These are phyloP conservation scores for Naganishia vishniacii DNA, from an alignment of 768 basidiomycete species.

Conservation along the genomic window DNA sequence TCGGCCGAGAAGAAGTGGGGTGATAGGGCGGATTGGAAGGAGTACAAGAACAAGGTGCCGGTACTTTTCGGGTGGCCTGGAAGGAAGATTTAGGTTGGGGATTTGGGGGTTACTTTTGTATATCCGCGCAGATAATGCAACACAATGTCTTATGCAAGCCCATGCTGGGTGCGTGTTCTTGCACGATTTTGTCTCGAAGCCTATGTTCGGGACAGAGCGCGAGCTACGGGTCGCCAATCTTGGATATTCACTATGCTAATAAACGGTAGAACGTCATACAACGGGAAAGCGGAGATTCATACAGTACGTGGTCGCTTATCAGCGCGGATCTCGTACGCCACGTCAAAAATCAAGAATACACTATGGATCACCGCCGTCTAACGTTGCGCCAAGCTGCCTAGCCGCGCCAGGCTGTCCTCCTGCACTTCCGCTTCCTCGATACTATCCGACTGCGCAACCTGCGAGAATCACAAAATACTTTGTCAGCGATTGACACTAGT, in stretches of 20 bases:
- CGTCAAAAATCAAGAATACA: too few species aligned
- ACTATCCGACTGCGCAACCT: slow-evolving; percentile 51
- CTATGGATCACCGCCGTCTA: not conserved
- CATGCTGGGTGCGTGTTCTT: too few species aligned
- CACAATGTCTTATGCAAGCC: too few species aligned
- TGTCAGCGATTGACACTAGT: too few species aligned
- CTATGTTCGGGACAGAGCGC: too few species aligned
- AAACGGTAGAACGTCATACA: too few species aligned
- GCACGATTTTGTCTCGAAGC: too few species aligned
- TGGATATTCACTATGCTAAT: too few species aligned
- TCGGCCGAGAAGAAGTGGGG: slow-evolving; percentile 44
- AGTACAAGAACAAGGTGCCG: slow-evolving; percentile 34
- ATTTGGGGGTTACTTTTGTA: not conserved
- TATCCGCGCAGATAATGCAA: too few species aligned
- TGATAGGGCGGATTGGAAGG: slow-evolving; percentile 30
- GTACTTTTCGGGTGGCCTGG: slow-evolving; percentile 38
- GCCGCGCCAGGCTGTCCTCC: slow-evolving; percentile 51
- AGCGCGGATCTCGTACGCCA: too few species aligned
- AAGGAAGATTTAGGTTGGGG: slow-evolving; percentile 12
- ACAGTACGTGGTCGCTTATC: too few species aligned
- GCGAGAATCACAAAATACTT: slow-evolving; percentile 3
- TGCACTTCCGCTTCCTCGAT: slow-evolving; percentile 51
- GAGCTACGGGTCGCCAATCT: too few species aligned
- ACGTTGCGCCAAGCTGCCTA: slow-evolving; percentile 40
- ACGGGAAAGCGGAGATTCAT: not conserved